A percentile compares a stretch with the other conserved stretches of the same genome.
Evolutionary conservation across 495 filamentous ascomycete species (phyloP).

Genomic region (Penicillium pancosmium): DNA sequence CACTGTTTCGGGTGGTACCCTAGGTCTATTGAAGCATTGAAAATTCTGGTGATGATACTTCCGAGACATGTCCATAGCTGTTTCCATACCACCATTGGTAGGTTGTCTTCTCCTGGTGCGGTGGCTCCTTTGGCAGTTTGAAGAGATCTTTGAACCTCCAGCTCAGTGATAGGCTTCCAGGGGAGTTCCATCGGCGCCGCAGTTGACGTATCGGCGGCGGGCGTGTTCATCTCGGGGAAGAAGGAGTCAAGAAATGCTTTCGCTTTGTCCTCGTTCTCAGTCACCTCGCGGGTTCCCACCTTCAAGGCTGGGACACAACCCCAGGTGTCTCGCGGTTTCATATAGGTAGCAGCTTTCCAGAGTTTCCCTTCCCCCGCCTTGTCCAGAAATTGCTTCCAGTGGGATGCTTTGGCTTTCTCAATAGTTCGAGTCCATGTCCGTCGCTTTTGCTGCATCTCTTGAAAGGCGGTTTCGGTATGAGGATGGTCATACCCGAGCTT

Average conservation of each 20-base stretch:
- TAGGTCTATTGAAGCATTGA: slow-evolving; percentile 14
- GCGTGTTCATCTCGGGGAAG: slow-evolving; percentile 28
- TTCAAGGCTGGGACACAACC: slow-evolving; percentile 19
- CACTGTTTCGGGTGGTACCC: slow-evolving; percentile 25
- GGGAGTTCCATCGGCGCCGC: slow-evolving; percentile 8
- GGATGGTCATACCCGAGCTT: slow-evolving; percentile 11
- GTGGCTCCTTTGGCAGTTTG: slow-evolving; percentile 22
- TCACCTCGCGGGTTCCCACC: slow-evolving; percentile 12
- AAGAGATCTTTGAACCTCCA: slow-evolving; percentile 28
- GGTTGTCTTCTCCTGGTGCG: slow-evolving; percentile 27
- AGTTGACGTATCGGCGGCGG: background rate
- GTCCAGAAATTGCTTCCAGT: slow-evolving; percentile 24
- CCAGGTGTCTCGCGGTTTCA: slow-evolving; percentile 26
- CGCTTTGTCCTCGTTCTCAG: slow-evolving; percentile 28
- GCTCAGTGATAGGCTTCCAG: slow-evolving; percentile 27
- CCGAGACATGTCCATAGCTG: slow-evolving; percentile 20
- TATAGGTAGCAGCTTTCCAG: slow-evolving; percentile 31
- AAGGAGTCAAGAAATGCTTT: slow-evolving; percentile 27
- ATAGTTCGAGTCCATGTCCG: slow-evolving; percentile 20
- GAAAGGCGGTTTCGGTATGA: background rate
- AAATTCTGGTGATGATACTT: slow-evolving; percentile 6
- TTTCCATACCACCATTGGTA: slow-evolving; percentile 28
- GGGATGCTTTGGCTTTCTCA: slow-evolving; percentile 19
- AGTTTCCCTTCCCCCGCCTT: slow-evolving; percentile 22
- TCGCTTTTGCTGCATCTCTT: slow-evolving; percentile 19